Conservation (phyloP, 306 rosid species). For the Trifolium pratense region DNA sequence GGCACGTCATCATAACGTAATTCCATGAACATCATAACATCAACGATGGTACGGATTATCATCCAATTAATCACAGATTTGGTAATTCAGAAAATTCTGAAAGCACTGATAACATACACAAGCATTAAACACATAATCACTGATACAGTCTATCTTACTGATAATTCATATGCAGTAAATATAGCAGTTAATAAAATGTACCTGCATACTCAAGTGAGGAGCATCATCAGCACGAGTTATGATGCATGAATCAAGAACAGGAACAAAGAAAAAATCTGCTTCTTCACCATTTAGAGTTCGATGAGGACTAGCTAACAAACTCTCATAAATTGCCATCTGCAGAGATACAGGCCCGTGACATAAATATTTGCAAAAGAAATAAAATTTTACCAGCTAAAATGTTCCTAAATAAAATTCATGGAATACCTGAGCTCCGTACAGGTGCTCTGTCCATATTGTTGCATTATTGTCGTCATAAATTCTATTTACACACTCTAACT, state of each 20-base stretch:
- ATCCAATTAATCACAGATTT: conserved; percentile 28
- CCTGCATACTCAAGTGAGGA: conserved; percentile 87
- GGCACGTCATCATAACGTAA: conserved; percentile 18
- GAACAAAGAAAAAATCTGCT: conserved; percentile 96
- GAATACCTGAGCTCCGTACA: conserved; percentile 93
- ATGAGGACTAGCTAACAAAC: conserved; percentile 86
- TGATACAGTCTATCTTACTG: neutral
- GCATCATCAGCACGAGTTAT: conserved; percentile 95
- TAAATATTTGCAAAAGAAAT: conserved; percentile 35
- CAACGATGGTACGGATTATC: conserved; percentile 9
- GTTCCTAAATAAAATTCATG: conserved; percentile 33
- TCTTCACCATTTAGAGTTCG: conserved; percentile 91
- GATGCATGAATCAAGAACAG: conserved; percentile 95
- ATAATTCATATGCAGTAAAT: neutral
- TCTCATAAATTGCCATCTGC: conserved; percentile 90
- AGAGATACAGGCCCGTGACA: conserved; percentile 36
- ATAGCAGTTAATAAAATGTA: conserved; percentile 41
- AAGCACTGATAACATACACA: neutral
- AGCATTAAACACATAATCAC: conserved; percentile 9
- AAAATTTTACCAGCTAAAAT: conserved; percentile 27
- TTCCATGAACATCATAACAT: conserved; percentile 28
- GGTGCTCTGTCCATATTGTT: conserved; percentile 79
- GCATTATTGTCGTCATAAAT: conserved; percentile 68
- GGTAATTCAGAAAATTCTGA: conserved; percentile 10
- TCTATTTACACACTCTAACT: conserved; percentile 89